A percentile compares a stretch with the other conserved stretches of the same genome.
phyloP scores from a whole-genome alignment of 2,329 filamentous ascomycete species.

The Tolypocladium inflatum region DNA sequence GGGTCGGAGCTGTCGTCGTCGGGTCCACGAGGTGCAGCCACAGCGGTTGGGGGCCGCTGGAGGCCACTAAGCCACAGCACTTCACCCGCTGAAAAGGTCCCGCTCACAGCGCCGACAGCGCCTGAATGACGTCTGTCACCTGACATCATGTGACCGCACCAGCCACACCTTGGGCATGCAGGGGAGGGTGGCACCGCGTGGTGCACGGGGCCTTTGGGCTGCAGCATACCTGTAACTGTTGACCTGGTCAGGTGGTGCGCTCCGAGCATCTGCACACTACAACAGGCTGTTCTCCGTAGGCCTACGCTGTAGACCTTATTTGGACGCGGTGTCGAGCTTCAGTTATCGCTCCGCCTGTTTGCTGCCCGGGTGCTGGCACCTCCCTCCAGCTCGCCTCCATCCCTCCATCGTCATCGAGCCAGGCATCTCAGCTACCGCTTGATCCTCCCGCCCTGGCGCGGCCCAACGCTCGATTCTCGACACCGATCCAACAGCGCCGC shows the following conservation, averaged over 20 bases:
- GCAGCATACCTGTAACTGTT: neutral
- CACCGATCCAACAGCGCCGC: neutral
- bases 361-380: conserved; percentile 9
- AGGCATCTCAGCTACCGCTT: neutral
- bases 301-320: neutral
- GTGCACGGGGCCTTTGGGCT: neutral
- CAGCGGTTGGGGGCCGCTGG: neutral
- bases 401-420: neutral
- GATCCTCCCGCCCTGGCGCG: neutral
- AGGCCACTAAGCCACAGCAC: neutral
- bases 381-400: neutral
- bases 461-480: neutral
- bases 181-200: neutral
- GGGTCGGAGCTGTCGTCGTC: conserved; percentile 1
- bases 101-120: neutral
- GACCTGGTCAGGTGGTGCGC: neutral
- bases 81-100: neutral
- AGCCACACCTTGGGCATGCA: conserved; percentile 12
- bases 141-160: conserved; percentile 20
- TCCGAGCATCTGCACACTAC: neutral
- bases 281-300: neutral
- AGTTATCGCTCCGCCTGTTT: neutral
- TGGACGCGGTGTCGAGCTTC: neutral
- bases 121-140: conserved; percentile 5
- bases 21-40: neutral